Base-by-base conservation (phyloP, 2,329 filamentous ascomycete species). In the Davidsoniella australis region DNA sequence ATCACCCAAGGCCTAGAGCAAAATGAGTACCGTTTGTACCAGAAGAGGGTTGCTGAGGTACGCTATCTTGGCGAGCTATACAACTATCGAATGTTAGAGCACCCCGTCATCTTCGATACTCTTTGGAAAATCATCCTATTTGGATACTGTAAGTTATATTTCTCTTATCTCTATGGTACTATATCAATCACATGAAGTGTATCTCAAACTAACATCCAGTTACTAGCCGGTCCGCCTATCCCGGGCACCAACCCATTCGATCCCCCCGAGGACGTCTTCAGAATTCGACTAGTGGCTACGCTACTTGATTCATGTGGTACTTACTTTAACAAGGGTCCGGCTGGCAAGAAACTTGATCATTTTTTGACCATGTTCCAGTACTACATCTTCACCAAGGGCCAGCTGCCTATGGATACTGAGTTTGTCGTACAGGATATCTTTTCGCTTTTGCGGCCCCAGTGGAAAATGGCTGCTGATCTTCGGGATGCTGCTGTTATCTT, bases 1-100 rank as follows among this genome's bases (percentile, higher is more conserved):
- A 82, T 98, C 55, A 82, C 76, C 0, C 75, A 93, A 55, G 91
- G 91, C 1, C 71, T 98, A 2, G 91, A 98, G 64, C 78, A 88
- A 57, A 96, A 96, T 58, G 91, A 98, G 61, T 98, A 95, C 72
- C 88, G 93, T 59, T 93, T 87, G 66, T 95, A 94, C 61, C 91
- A 98, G 64, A 82, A 88, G 53, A 82, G 91, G 18, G 81, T 98
- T 54, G 85, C 93, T 2, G 89, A 96, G 63, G 85, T 94, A 59
- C 96, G 95, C 62, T 98, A 95, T 61, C 71, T 98, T 4, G 88
- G 85, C 18, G 91, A 98, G 64, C 75, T 98, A 8, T 98, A 98
- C 68, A 94, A 95, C 59, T 98, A 96, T 62, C 84, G 91, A 51
- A 85, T 98, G 76, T 75, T 98, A 37, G 91, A 98, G 63, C 91